phyloP scores from a whole-genome alignment of 768 basidiomycete genomes.

The Boletus tylopilopsis region DNA sequence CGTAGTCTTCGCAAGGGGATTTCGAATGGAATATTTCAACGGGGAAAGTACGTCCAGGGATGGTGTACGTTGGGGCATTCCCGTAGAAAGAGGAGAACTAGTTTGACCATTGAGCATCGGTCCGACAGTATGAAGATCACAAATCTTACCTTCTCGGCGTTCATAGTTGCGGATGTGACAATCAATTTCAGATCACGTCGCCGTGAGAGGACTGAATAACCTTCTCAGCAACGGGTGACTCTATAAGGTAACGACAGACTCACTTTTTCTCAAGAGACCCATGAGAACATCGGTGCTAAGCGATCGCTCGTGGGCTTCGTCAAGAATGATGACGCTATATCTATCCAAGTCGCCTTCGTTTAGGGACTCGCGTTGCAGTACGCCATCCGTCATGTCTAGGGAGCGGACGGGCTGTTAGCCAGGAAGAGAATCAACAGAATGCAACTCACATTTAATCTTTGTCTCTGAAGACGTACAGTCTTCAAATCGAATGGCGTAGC shows the following conservation, averaged over 20 bases:
- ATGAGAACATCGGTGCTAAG: constrained; percentile 97
- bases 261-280: constrained; percentile 93
- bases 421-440: neutral
- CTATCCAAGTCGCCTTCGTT: constrained; percentile 98
- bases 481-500: constrained; percentile 98
- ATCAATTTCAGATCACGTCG: constrained; percentile 93
- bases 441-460: constrained; percentile 86
- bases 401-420: neutral
- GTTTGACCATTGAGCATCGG: neutral
- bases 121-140: neutral
- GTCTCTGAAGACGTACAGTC: constrained; percentile 94
- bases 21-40: constrained; percentile 96
- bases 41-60: constrained; percentile 93
- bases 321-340: constrained; percentile 96
- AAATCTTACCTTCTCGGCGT: constrained; percentile 83
- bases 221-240: constrained; percentile 2
- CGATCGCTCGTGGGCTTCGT: constrained; percentile 97
- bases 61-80: constrained; percentile 91
- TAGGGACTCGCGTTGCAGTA: constrained; percentile 93
- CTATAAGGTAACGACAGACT: constrained; percentile 22
- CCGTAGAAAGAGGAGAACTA: constrained; percentile 96
- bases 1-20: constrained; percentile 98
- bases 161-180: constrained; percentile 99
- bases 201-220: constrained; percentile 67
- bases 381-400: constrained; percentile 98